phyloP scores from a whole-genome alignment of 257 asterid species.

The Sherardia arvensis region DNA sequence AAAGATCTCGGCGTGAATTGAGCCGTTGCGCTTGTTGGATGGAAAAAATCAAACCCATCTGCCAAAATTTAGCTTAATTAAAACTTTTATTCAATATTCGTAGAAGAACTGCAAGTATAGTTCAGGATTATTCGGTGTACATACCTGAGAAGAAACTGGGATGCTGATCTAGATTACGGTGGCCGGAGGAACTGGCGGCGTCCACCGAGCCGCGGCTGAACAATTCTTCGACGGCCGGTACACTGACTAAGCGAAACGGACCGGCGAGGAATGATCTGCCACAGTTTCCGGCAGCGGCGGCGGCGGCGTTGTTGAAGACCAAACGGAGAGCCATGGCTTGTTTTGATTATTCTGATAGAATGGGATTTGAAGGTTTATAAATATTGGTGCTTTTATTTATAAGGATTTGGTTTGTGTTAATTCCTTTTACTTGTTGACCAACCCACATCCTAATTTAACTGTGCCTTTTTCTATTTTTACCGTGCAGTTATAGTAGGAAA shows the following conservation, averaged over 20 bases:
- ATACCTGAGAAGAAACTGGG: conserved; percentile 23
- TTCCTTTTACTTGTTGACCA: too few relatives aligned
- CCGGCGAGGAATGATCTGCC: background rate
- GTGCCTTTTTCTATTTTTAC: too few relatives aligned
- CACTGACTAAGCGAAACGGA: background rate
- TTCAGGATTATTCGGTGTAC: background rate
- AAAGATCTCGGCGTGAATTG: conserved; percentile 25
- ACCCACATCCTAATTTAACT: too few relatives aligned
- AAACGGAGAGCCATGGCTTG: background rate
- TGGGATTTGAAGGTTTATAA: background rate
- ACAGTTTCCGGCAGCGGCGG: background rate
- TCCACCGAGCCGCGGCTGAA: background rate
- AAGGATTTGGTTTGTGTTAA: background rate
- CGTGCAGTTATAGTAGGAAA: too few relatives aligned
- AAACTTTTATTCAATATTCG: too few relatives aligned
- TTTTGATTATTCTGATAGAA: background rate
- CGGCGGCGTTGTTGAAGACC: background rate
- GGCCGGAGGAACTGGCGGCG: conserved; percentile 23
- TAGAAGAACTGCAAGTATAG: too few relatives aligned
- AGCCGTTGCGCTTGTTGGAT: conserved; percentile 55
- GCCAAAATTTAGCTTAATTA: background rate
- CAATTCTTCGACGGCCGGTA: too few relatives aligned
- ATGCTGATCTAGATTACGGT: conserved; percentile 18
- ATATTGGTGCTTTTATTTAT: too few relatives aligned
- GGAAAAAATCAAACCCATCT: conserved; percentile 47